These are phyloP conservation scores for Asterophora lycoperdoides DNA, from an alignment of 768 basidiomycete species.

Conservation along the genomic window DNA sequence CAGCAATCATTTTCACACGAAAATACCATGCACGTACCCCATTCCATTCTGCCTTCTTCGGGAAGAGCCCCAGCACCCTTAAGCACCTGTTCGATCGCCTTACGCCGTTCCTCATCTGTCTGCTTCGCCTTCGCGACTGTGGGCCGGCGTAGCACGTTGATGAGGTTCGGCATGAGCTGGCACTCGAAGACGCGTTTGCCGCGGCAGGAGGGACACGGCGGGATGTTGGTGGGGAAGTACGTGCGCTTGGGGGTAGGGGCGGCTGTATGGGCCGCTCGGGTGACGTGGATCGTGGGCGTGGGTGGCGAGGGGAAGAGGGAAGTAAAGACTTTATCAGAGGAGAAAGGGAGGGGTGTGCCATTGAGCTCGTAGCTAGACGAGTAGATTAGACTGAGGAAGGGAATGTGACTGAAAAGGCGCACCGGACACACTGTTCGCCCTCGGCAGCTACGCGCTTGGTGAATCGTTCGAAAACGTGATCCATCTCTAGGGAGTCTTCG, in stretches of 20 bases:
- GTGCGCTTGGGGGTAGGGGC: slow-evolving; percentile 40
- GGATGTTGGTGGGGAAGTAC: slow-evolving; percentile 54
- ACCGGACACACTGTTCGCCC: slow-evolving; percentile 88
- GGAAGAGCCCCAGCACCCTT: slow-evolving; percentile 38
- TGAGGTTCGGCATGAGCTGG: slow-evolving; percentile 92
- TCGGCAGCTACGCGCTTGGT: slow-evolving; percentile 64
- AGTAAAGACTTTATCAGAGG: slow-evolving; percentile 70
- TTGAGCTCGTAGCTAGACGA: slow-evolving; percentile 76
- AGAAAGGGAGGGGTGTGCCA: slow-evolving; percentile 80
- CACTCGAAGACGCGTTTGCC: slow-evolving; percentile 79
- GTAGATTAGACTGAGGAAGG: too few relatives aligned
- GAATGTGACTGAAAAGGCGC: slow-evolving; percentile 18
- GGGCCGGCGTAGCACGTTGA: slow-evolving; percentile 59
- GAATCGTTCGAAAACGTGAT: slow-evolving; percentile 85
- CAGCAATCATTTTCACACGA: slow-evolving; percentile 83
- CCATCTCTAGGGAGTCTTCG: slow-evolving; percentile 75
- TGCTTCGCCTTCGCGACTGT: slow-evolving; percentile 30
- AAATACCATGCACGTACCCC: slow-evolving; percentile 90
- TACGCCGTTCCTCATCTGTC: slow-evolving; percentile 65
- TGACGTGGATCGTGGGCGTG: slow-evolving; percentile 46
- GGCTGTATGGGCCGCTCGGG: slow-evolving; percentile 60
- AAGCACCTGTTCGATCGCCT: slow-evolving; percentile 52
- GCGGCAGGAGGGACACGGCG: slow-evolving; percentile 64
- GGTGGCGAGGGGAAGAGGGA: slow-evolving; percentile 64
- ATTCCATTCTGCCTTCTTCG: slow-evolving; percentile 75